Percentiles rank a stretch among this genome's conserved stretches.
Evolutionary conservation across 208 protist genomes (phyloP).

Genomic region (Tritrichomonas musculus): DNA sequence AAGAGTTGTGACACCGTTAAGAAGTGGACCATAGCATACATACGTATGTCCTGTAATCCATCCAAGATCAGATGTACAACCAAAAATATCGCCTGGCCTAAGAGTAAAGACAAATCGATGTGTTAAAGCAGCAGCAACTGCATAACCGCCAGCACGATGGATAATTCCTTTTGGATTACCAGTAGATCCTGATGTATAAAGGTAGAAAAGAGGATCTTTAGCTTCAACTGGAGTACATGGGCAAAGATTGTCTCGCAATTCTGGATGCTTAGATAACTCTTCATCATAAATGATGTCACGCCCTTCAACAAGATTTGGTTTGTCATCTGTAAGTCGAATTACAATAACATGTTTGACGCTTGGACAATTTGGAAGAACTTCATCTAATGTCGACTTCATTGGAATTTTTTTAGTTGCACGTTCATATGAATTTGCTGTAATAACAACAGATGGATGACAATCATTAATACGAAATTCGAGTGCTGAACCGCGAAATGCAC

Average conservation of each 20-base stretch:
- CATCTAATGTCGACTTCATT: slow-evolving; percentile 38
- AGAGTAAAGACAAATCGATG: slow-evolving; percentile 26
- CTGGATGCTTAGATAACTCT: no score
- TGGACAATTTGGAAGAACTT: neutral
- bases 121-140: neutral
- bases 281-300: neutral
- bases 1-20: slow-evolving; percentile 79
- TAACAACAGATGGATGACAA: slow-evolving; percentile 46
- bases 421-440: slow-evolving; percentile 47
- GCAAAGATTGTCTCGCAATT: no score
- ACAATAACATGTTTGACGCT: neutral
- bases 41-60: slow-evolving; percentile 78
- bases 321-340: neutral
- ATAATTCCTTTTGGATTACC: slow-evolving; percentile 33
- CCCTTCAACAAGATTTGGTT: neutral
- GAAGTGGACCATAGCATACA: slow-evolving; percentile 90
- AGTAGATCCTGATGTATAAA: slow-evolving; percentile 91
- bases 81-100: neutral
- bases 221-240: slow-evolving; percentile 67
- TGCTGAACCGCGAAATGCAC: slow-evolving; percentile 51
- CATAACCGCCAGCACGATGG: neutral
- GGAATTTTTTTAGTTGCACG: slow-evolving; percentile 42
- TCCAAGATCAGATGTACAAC: slow-evolving; percentile 31
- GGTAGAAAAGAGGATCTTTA: slow-evolving; percentile 84
- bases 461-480: slow-evolving; percentile 60